Percentiles rank a stretch among this genome's conserved stretches.
Evolutionary conservation across 805 yeast species (phyloP).

Genomic region (Pichia heedii): DNA sequence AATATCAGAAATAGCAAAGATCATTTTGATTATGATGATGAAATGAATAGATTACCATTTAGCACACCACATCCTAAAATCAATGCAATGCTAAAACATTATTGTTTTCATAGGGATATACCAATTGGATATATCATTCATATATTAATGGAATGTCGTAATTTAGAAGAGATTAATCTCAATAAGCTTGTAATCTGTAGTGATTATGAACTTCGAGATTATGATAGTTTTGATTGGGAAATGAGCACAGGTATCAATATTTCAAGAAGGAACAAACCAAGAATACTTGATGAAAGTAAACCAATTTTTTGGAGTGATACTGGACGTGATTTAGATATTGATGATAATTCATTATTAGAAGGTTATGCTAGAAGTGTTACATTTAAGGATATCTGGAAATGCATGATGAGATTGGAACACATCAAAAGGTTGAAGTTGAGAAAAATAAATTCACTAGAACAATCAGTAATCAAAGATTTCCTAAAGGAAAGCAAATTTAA

Average conservation of each 20-base stretch:
- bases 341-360: constrained; percentile 27
- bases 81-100: constrained; percentile 51
- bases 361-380: constrained; percentile 19
- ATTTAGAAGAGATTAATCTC: constrained; percentile 47
- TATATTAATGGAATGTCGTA: constrained; percentile 57
- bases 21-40: background rate
- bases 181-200: constrained; percentile 52
- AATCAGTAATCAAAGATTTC: constrained; percentile 17
- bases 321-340: constrained; percentile 25
- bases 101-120: constrained; percentile 60
- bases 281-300: constrained; percentile 8
- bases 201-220: constrained; percentile 50
- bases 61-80: constrained; percentile 47
- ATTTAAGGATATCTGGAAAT: constrained; percentile 37
- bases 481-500: constrained; percentile 14
- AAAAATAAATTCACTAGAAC: constrained; percentile 27
- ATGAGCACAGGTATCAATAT: constrained; percentile 17
- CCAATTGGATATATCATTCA: constrained; percentile 75
- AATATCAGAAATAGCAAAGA: background rate
- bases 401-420: constrained; percentile 12
- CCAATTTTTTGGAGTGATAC: constrained; percentile 26
- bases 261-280: constrained; percentile 3
- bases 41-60: constrained; percentile 21
- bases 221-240: constrained; percentile 29
- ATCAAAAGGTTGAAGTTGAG: constrained; percentile 22